phyloP scores from a whole-genome alignment of 495 filamentous ascomycete genomes.

The Rostrohypoxylon terebratum region DNA sequence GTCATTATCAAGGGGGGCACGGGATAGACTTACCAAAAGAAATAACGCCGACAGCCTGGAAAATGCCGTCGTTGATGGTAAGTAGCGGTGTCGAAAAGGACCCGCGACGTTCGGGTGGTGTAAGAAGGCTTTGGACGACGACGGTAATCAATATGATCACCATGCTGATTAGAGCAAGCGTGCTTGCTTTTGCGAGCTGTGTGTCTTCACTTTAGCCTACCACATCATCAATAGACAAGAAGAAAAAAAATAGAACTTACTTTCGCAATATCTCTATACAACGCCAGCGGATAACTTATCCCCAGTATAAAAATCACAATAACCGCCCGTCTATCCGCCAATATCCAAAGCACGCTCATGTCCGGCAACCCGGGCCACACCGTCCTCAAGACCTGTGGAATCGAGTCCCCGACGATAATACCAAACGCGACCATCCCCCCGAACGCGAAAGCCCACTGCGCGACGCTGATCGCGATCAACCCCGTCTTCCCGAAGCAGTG shows the following conservation, averaged over 20 bases:
- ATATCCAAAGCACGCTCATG: constrained; percentile 81
- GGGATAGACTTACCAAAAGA: constrained; percentile 78
- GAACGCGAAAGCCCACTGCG: constrained; percentile 98
- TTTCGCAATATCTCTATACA: constrained; percentile 98
- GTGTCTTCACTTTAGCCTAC: constrained; percentile 24
- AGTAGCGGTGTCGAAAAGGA: constrained; percentile 72
- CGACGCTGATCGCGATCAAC: constrained; percentile 87
- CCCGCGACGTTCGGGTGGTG: constrained; percentile 76
- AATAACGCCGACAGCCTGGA: constrained; percentile 96
- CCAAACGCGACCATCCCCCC: constrained; percentile 99
- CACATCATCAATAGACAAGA: background rate
- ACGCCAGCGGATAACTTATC: constrained; percentile 89
- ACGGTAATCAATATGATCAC: constrained; percentile 86
- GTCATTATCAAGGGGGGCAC: background rate
- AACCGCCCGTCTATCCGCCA: constrained; percentile 82
- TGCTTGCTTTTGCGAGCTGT: constrained; percentile 93
- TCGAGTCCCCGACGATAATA: constrained; percentile 95
- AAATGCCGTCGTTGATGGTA: constrained; percentile 83
- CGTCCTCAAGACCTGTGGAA: constrained; percentile 87
- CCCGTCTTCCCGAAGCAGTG: constrained; percentile 90
- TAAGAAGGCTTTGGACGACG: constrained; percentile 82
- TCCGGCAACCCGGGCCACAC: constrained; percentile 80
- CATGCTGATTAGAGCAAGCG: constrained; percentile 93
- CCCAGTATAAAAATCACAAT: constrained; percentile 87
- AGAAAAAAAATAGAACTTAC: constrained; percentile 58